Percentiles rank a stretch among this genome's conserved stretches.
Conservation (phyloP, 805 yeast species). For the Cyberlindnera mycetangii region DNA sequence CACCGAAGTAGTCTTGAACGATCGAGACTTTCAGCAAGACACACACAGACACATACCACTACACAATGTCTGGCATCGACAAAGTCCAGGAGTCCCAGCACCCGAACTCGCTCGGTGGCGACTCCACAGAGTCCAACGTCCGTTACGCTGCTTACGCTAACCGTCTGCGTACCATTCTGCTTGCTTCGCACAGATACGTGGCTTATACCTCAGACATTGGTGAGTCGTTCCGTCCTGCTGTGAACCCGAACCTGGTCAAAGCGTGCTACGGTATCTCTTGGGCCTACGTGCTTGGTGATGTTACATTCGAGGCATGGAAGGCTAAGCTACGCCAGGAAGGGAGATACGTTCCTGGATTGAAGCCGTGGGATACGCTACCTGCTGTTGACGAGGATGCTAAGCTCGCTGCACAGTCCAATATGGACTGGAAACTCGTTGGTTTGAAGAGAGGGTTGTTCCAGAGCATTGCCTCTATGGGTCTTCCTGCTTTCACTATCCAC, state of each 20-base stretch:
- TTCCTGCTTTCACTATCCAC: constrained; percentile 85
- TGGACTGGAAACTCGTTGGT: constrained; percentile 66
- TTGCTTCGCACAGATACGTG: constrained; percentile 76
- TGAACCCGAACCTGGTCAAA: constrained; percentile 62
- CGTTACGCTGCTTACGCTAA: constrained; percentile 85
- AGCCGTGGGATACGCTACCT: constrained; percentile 63
- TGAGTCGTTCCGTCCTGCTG: constrained; percentile 81
- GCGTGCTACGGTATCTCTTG: constrained; percentile 73
- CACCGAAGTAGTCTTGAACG: too few species aligned
- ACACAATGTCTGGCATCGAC: constrained; percentile 11
- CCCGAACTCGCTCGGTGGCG: constrained; percentile 24
- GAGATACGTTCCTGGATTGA: constrained; percentile 52
- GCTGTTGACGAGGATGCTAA: constrained; percentile 35
- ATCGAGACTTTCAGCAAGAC: neutral
- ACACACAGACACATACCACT: too few species aligned
- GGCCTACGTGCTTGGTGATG: constrained; percentile 75
- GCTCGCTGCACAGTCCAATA: constrained; percentile 36
- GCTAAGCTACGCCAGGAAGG: constrained; percentile 66
- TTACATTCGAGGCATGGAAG: constrained; percentile 69
- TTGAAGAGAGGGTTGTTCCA: constrained; percentile 78
- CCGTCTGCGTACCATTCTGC: constrained; percentile 63
- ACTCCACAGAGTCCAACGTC: constrained; percentile 45
- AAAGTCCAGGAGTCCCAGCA: constrained; percentile 16
- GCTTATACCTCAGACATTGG: constrained; percentile 88
- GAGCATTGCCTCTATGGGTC: constrained; percentile 79